Evolutionary conservation across 768 basidiomycete genomes (phyloP), one percentile per base, ranked within the genome.

Genomic region (Harrya chromipes): DNA sequence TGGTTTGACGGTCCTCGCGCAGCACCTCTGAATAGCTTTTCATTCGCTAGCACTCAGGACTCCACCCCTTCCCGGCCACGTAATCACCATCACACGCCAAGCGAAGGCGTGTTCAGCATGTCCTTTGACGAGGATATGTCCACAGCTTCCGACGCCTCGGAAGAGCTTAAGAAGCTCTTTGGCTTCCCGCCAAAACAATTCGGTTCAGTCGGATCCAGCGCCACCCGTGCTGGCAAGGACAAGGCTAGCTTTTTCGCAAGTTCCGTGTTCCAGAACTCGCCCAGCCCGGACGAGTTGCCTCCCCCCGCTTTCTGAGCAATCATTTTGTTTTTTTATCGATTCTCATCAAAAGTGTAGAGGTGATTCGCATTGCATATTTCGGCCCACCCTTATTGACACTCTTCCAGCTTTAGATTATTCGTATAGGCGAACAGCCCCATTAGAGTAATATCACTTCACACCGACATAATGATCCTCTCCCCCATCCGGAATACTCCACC

Each of bases 211-310:
- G 68, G 65, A 40, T 46, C 53, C 21, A 67, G 54, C 27, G 46
- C 53, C 23, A 43, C 56, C 33, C 65, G 63, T 53, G 54, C 50
- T 53, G 56, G 35, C 52, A 62, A 64, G 58, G 63, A 69, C 44
- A 71, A 70, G 52, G 65, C 70, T 24, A 77, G 77, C 8, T 87
- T 80, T 63, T 90, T 87, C 67, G 87, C 88, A 57, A 89, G 86
- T 61, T 89, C 87, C 27, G 73, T 77, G 61, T 90, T 89, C 81
- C 88, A 90, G 76, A 90, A 89, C 74, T 88, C 86, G 50, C 88
- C 88, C 14, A 88, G 84, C 60, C 88, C 88, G 45, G 88, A 90
- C 53, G 87, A 87, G 62, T 70, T 90, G 41, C 88, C 88, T 40
- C 79, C 81, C 52, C 86, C 85, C 47, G 71, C 76, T 55, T 83